Percentiles rank a stretch among this genome's conserved stretches.
These are phyloP conservation scores for Penicillium silybi DNA, from an alignment of 495 filamentous ascomycete species.

Conservation along the genomic window DNA sequence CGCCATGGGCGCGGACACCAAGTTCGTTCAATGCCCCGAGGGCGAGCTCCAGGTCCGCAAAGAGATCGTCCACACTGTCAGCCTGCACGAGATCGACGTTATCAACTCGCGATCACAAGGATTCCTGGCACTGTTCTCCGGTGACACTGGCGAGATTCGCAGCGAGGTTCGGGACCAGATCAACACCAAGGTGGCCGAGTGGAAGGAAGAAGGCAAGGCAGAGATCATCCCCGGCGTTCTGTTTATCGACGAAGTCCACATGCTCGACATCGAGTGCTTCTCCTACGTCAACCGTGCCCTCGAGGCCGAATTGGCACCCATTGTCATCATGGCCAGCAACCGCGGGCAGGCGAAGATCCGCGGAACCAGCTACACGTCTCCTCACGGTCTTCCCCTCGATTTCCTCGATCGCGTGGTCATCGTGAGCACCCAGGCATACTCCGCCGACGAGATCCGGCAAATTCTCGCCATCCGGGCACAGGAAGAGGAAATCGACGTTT, in stretches of 20 bases:
- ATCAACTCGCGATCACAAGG: slow-evolving; percentile 98
- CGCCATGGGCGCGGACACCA: slow-evolving; percentile 97
- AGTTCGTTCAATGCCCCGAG: slow-evolving; percentile 97
- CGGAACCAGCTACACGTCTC: slow-evolving; percentile 85
- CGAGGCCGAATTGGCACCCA: slow-evolving; percentile 88
- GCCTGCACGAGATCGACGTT: slow-evolving; percentile 96
- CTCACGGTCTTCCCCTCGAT: slow-evolving; percentile 91
- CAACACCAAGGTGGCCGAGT: slow-evolving; percentile 95
- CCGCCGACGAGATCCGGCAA: slow-evolving; percentile 76
- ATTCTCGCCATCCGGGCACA: slow-evolving; percentile 88
- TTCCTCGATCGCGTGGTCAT: slow-evolving; percentile 96
- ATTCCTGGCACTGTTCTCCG: slow-evolving; percentile 92
- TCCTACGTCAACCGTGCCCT: slow-evolving; percentile 96
- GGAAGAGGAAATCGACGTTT: slow-evolving; percentile 92
- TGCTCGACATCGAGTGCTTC: slow-evolving; percentile 99
- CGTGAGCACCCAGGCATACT: slow-evolving; percentile 91
- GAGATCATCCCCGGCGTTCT: slow-evolving; percentile 96
- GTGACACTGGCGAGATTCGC: slow-evolving; percentile 96
- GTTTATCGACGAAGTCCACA: slow-evolving; percentile 99
- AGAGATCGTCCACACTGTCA: slow-evolving; percentile 95
- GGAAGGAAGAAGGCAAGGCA: slow-evolving; percentile 98
- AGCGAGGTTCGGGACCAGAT: slow-evolving; percentile 98
- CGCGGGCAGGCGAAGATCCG: slow-evolving; percentile 87
- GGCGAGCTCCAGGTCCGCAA: slow-evolving; percentile 96
- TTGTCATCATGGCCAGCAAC: slow-evolving; percentile 99